Evolutionary conservation across 1,139 yeast genomes (phyloP), one percentile per base, ranked within the genome.

Genomic region (Yamadazyma buinensis): DNA sequence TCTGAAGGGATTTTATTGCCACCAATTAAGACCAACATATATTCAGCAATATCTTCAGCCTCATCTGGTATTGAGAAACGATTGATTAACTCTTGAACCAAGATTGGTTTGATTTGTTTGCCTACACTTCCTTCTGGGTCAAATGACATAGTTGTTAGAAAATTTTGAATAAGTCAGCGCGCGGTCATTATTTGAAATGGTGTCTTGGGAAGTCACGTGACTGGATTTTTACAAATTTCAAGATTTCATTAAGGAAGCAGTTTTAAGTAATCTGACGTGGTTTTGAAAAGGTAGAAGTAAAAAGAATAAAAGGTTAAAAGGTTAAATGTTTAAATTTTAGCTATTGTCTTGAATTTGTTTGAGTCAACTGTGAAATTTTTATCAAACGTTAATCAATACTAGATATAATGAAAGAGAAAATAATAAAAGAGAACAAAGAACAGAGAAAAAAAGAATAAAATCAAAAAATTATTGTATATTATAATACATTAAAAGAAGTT

Each of bases 21-120:
- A 19, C 83, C 79, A 39, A 86, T 79, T 62, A 86, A 67, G 38
- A 84, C 73, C 15, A 81, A 73, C 40, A 87, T 78, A 53, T 78
- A 87, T 53, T 87, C 95, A 12, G 95, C 86, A 27, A 84, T 83
- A 52, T 83, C 87, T 30, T 68, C 77, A 22, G 86, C 79, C 53
- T 86, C 95, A 41, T 84, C 95, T 7, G 55, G 55, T 15, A 59
- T 54, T 29, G 39, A 43, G 39, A 49, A 68, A 37, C 65, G 57
- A 36, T 54, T 61, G 33, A 53, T 54, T 36, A 69, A 53, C 47
- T 69, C 75, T 28, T 57, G 59, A 15, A 57, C 53, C 40, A 68
- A 54, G 34, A 61, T 56, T 11, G 57, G 55, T 44, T 57, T 63
- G 34, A 68, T 52, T 47, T 60, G 59, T 34, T 56, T 47, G 22